These are phyloP conservation scores for Cladophialophora yegresii DNA, from an alignment of 2,329 filamentous ascomycete species.

Conservation along the genomic window DNA sequence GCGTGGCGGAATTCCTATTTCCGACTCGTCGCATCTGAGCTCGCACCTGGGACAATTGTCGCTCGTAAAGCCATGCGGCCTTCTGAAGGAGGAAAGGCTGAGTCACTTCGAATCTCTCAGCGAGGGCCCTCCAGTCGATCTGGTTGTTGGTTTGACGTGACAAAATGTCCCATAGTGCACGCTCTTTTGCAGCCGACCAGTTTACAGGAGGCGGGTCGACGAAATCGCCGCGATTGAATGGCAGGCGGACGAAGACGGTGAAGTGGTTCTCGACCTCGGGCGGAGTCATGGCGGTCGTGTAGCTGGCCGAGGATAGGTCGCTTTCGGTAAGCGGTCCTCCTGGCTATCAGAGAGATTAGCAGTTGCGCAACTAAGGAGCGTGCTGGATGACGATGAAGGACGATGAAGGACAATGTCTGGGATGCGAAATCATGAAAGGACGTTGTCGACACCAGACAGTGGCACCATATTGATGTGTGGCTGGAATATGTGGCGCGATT, in stretches of 20 bases:
- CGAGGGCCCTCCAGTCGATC: constrained; percentile 73
- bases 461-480: constrained; percentile 3
- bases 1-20: constrained; percentile 44
- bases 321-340: neutral
- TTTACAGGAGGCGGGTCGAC: constrained; percentile 85
- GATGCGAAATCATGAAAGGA: neutral
- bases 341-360: neutral
- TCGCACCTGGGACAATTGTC: constrained; percentile 84
- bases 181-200: constrained; percentile 86
- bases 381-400: constrained; percentile 7
- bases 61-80: constrained; percentile 89
- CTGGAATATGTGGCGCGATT: neutral
- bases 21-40: constrained; percentile 77
- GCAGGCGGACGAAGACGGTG: constrained; percentile 85
- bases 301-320: neutral
- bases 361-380: neutral
- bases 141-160: constrained; percentile 77
- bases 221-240: constrained; percentile 83
- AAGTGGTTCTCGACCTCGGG: constrained; percentile 41
- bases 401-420: constrained; percentile 9
- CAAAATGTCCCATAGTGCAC: constrained; percentile 84
- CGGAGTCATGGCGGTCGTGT: constrained; percentile 20
- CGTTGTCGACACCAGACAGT: neutral
- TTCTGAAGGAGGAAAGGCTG: constrained; percentile 89
- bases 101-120: constrained; percentile 76